Conservation (phyloP, 129 eudicot genomes). For the sunflower (Helianthus annuus) region DNA sequence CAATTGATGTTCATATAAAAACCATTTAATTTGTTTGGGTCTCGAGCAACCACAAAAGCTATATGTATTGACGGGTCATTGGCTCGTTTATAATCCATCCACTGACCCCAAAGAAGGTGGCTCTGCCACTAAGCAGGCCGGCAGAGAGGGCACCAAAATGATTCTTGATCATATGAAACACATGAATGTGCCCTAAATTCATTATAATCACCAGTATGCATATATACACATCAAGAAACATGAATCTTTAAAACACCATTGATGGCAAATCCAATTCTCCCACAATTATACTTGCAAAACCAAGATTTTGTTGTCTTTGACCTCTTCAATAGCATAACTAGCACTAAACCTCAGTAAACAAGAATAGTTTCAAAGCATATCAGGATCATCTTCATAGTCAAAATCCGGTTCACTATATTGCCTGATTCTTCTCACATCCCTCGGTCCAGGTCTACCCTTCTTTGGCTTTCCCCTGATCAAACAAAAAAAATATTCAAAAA, state of each 20-base stretch:
- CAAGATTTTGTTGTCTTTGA: constrained; percentile 18
- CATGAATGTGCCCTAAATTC: constrained; percentile 23
- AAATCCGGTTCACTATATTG: constrained; percentile 83
- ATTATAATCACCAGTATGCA: constrained; percentile 13
- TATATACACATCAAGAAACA: constrained; percentile 22
- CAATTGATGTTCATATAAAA: background rate
- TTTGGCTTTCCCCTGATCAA: constrained; percentile 81
- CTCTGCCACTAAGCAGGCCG: too few relatives aligned
- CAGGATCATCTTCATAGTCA: constrained; percentile 94
- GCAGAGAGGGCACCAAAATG: too few relatives aligned
- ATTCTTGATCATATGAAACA: background rate
- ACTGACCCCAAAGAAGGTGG: too few relatives aligned
- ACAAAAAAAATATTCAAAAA: background rate
- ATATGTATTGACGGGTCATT: background rate
- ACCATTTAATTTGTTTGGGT: background rate
- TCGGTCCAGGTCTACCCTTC: constrained; percentile 79
- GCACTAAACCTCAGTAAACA: constrained; percentile 1
- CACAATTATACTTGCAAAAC: constrained; percentile 17
- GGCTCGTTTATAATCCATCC: background rate
- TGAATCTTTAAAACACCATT: constrained; percentile 12
- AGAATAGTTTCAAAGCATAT: constrained; percentile 31
- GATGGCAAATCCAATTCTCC: constrained; percentile 10
- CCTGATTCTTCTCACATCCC: constrained; percentile 82
- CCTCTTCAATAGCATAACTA: constrained; percentile 12
- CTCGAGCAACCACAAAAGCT: background rate